phyloP scores from a whole-genome alignment of 768 basidiomycete genomes.

The Suillus decipiens region DNA sequence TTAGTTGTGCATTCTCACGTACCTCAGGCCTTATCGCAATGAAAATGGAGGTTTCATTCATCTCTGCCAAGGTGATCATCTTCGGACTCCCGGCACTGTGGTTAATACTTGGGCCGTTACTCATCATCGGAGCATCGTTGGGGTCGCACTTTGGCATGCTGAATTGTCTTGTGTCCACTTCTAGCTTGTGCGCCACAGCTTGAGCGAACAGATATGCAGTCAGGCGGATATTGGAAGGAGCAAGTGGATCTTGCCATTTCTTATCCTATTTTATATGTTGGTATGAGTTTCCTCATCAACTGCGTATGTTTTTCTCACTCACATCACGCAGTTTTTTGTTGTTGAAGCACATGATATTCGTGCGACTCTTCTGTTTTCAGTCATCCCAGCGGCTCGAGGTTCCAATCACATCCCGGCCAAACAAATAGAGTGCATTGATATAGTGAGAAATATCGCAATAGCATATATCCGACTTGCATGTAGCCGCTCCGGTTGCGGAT shows the following conservation, averaged over 20 bases:
- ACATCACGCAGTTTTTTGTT: neutral
- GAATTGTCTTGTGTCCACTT: neutral
- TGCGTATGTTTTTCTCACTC: neutral
- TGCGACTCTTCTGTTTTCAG: neutral
- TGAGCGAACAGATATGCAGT: neutral
- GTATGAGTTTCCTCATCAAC: neutral
- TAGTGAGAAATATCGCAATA: no score
- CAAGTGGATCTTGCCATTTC: neutral
- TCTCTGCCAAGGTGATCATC: conserved; percentile 7
- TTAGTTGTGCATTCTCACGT: neutral
- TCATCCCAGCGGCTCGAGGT: neutral
- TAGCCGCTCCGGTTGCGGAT: no score
- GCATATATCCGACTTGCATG: no score
- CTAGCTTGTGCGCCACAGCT: conserved; percentile 3
- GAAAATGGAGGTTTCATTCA: conserved; percentile 9
- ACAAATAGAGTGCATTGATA: neutral
- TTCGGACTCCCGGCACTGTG: conserved; percentile 6
- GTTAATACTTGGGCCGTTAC: conserved; percentile 4
- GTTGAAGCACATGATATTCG: neutral
- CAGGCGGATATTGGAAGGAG: neutral
- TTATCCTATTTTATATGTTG: neutral
- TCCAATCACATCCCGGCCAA: neutral
- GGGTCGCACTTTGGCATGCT: conserved; percentile 7
- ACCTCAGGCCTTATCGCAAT: conserved; percentile 2
- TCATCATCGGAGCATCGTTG: conserved; percentile 4